Evolutionary conservation across 495 filamentous ascomycete genomes (phyloP), one percentile per base, ranked within the genome.

Genomic region (Pseudevernia furfuracea): DNA sequence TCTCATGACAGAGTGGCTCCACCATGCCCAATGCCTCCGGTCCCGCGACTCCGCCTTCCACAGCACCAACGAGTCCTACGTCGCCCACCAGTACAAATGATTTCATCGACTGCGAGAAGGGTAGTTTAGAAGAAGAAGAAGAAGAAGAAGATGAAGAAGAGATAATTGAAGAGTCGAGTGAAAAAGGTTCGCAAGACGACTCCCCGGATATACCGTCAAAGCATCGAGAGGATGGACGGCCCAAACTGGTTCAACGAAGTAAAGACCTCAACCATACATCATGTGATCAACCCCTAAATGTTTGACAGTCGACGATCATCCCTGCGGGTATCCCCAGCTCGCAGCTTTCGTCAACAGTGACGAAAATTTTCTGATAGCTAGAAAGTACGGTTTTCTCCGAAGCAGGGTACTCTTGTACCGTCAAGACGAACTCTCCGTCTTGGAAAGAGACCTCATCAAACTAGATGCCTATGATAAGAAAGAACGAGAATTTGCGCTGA

Each of bases 401-500:
- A 70, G 63, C 14, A 68, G 78, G 36, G 43, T 79, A 11, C 60
- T 80, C 3, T 64, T 80, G 1, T 65, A 77, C 48, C 74, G 73
- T 43, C 77, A 80, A 57, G 74, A 76, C 49, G 71, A 75, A 60
- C 58, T 80, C 1, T 48, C 66, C 11, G 60, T 59, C 9, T 65
- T 76, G 1, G 78, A 80, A 60, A 44, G 69, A 4, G 41, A 69
- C 0, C 72, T 80, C 25, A 64, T 72, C 36, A 23, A 38, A 1
- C 41, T 72, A 28, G 77, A 80, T 48, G 62, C 37, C 15, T 43
- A 65, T 1, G 71, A 72, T 63, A 23, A 36, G 53, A 19, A 25
- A 52, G 60, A 66, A 0, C 32, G 64, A n/a, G 36, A 30, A 4
- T 17, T 68, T 12, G 59, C 65, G 21, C 59, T 71, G 4, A 3